Percentiles rank a stretch among this genome's conserved stretches.
phyloP scores from a whole-genome alignment of 2,329 filamentous ascomycete genomes.

The Magnaporthales sp. region DNA sequence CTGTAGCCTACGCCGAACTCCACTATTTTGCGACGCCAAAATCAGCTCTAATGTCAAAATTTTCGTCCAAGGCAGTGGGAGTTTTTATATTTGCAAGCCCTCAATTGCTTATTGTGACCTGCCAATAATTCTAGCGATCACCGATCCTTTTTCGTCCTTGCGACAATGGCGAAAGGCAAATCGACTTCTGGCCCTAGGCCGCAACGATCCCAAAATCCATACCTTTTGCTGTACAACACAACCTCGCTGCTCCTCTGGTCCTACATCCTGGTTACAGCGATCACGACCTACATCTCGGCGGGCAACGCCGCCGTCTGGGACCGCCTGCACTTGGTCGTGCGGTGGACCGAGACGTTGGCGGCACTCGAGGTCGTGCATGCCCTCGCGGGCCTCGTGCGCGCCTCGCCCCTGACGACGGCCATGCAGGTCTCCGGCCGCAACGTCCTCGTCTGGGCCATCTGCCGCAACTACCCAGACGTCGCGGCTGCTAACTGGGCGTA shows the following conservation, averaged over 20 bases:
- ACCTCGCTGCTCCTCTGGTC: not conserved
- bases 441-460: constrained; percentile 57
- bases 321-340: constrained; percentile 17
- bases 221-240: not conserved
- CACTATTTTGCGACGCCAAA: not conserved
- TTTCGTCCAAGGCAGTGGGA: not conserved
- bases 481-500: constrained; percentile 34
- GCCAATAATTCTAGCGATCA: not conserved
- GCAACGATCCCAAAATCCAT: constrained; percentile 7
- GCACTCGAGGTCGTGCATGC: constrained; percentile 54
- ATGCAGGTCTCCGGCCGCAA: constrained; percentile 60
- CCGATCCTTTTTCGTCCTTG: not conserved
- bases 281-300: not conserved
- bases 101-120: not conserved
- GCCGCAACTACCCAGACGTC: constrained; percentile 39
- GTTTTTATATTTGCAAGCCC: not conserved
- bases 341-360: constrained; percentile 40
- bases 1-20: not conserved
- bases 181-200: not conserved
- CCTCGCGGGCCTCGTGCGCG: constrained; percentile 50
- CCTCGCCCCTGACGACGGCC: constrained; percentile 53
- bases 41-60: not conserved
- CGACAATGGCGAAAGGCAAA: constrained; percentile 5
- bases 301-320: constrained; percentile 4
- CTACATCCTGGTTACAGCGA: not conserved